Evolutionary conservation across 495 filamentous ascomycete genomes (phyloP).

Genomic region (Penicillium manginii): DNA sequence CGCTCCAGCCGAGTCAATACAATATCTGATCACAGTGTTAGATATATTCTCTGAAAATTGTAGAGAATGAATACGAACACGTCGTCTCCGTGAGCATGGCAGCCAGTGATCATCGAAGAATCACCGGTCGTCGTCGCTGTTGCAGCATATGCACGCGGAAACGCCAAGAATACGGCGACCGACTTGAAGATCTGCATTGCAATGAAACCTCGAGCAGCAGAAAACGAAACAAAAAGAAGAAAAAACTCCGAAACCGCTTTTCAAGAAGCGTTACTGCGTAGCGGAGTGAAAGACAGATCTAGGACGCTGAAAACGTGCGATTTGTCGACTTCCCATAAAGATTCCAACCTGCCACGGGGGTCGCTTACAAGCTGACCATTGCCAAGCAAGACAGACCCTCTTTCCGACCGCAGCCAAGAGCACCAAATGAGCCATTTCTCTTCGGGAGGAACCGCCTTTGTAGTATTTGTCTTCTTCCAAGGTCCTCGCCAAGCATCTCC

Average conservation of each 20-base stretch:
- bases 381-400: conserved; percentile 20
- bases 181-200: conserved; percentile 18
- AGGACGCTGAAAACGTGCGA: background rate
- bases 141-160: conserved; percentile 19
- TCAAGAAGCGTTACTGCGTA: too few species aligned
- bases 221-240: background rate
- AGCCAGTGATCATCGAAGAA: conserved; percentile 41
- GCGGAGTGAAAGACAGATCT: background rate
- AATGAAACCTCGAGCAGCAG: background rate
- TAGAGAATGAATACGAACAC: conserved; percentile 11
- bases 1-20: conserved; percentile 40
- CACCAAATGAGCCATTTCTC: background rate
- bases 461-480: conserved; percentile 18
- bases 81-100: conserved; percentile 41
- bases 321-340: background rate
- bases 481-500: conserved; percentile 26
- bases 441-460: conserved; percentile 3
- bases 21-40: conserved; percentile 24
- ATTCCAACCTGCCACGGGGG: background rate
- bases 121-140: conserved; percentile 24
- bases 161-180: conserved; percentile 14
- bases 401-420: conserved; percentile 15
- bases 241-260: background rate
- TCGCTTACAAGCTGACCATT: conserved; percentile 15
- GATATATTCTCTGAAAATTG: too few species aligned